phyloP scores from a whole-genome alignment of 306 rosid species.

The Quercus suber region DNA sequence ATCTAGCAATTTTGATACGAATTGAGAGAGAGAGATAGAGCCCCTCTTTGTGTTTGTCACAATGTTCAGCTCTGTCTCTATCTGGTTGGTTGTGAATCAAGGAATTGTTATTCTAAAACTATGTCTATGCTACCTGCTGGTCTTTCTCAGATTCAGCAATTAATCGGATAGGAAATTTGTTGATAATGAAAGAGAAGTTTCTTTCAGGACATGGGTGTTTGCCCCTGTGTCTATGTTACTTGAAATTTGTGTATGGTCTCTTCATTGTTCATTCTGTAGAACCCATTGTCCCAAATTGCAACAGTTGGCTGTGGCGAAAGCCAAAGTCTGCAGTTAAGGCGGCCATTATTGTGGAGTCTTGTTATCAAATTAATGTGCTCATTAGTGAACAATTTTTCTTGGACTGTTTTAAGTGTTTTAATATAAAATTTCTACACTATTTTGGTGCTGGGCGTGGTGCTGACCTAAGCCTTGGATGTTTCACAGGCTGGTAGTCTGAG shows the following conservation, averaged over 20 bases:
- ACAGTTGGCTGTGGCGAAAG: neutral
- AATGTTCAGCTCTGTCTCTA: neutral
- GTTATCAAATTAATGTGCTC: neutral
- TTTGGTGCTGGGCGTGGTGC: neutral
- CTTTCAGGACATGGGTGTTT: neutral
- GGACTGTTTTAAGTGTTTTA: neutral
- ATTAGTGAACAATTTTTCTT: neutral
- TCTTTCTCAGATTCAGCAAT: slow-evolving; percentile 2
- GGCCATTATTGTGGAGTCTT: neutral
- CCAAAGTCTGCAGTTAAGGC: neutral
- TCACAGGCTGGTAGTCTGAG: slow-evolving; percentile 6
- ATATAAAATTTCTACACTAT: neutral
- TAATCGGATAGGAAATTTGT: neutral
- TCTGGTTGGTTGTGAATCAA: neutral
- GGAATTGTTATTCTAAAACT: neutral
- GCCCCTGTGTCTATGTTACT: neutral
- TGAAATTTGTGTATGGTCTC: neutral
- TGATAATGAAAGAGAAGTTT: too few relatives aligned
- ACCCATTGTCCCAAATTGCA: neutral
- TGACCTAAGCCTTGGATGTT: slow-evolving; percentile 5
- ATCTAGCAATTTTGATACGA: neutral
- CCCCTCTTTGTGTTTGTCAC: neutral
- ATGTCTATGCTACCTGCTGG: neutral
- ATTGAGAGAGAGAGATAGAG: neutral
- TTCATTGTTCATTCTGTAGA: neutral